phyloP scores from a whole-genome alignment of 129 eudicot species.

The Silybum marianum region DNA sequence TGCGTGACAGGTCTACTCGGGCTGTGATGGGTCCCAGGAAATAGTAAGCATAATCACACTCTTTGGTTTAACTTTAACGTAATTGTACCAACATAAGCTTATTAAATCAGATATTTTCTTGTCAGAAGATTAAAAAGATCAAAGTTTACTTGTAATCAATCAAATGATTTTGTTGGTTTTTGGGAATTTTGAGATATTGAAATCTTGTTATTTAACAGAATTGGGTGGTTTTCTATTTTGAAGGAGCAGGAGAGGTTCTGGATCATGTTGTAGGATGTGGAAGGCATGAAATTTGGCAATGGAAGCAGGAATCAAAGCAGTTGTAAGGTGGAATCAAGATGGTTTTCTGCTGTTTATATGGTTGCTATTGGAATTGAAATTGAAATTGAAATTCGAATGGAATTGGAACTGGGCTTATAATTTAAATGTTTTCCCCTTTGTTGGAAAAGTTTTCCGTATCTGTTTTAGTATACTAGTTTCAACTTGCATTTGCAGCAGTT shows the following conservation, averaged over 20 bases:
- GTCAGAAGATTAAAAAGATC: too few species aligned
- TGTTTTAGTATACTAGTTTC: constrained; percentile 18
- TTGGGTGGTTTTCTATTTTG: neutral
- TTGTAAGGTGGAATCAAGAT: constrained; percentile 28
- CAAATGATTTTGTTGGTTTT: neutral
- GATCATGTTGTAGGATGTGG: neutral
- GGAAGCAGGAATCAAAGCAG: constrained; percentile 19
- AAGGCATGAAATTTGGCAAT: constrained; percentile 9
- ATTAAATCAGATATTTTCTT: neutral
- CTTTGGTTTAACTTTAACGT: neutral
- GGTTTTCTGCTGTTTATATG: constrained; percentile 23
- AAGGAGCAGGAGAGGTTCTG: constrained; percentile 23
- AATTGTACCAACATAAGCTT: neutral
- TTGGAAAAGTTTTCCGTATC: constrained; percentile 12
- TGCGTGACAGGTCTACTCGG: constrained; percentile 55
- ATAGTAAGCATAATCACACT: constrained; percentile 58
- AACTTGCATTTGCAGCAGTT: neutral
- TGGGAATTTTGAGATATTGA: neutral
- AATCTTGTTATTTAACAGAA: neutral
- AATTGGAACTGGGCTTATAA: constrained; percentile 23
- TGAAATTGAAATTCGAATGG: neutral
- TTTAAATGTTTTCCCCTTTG: neutral
- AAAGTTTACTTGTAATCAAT: too few species aligned
- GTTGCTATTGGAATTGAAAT: constrained; percentile 19
- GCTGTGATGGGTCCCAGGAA: constrained; percentile 60